Evolutionary conservation across 192 early-diverging fungal species (phyloP).

Genomic region (Backusella tuberculispora): DNA sequence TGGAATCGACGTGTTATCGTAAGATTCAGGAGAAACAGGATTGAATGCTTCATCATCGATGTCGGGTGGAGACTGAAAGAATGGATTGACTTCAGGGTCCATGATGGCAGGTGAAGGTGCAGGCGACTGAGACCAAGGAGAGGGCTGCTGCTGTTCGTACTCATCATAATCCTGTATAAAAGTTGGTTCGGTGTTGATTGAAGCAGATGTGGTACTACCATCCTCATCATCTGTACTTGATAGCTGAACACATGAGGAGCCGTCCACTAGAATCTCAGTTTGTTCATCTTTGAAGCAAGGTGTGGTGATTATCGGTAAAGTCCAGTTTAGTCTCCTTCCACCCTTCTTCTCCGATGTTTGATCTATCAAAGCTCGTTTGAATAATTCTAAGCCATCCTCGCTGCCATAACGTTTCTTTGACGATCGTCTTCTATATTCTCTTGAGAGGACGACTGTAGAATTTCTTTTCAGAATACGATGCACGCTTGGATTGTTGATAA

Average conservation of each 20-base stretch:
- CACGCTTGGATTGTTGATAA: slow-evolving; percentile 48
- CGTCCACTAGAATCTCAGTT: slow-evolving; percentile 28
- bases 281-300: slow-evolving; percentile 39
- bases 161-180: slow-evolving; percentile 48
- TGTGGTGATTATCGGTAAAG: slow-evolving; percentile 27
- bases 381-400: slow-evolving; percentile 28
- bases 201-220: not conserved
- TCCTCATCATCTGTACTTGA: slow-evolving; percentile 21
- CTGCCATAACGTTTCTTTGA: slow-evolving; percentile 16
- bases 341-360: slow-evolving; percentile 14
- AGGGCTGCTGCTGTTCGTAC: slow-evolving; percentile 58
- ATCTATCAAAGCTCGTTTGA: slow-evolving; percentile 30
- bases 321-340: slow-evolving; percentile 36
- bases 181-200: not conserved
- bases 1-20: slow-evolving; percentile 22
- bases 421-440: slow-evolving; percentile 47
- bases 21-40: slow-evolving; percentile 46
- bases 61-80: slow-evolving; percentile 52
- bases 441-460: slow-evolving; percentile 50
- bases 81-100: slow-evolving; percentile 59
- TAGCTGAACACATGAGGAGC: slow-evolving; percentile 6
- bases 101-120: slow-evolving; percentile 54
- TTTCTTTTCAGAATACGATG: slow-evolving; percentile 49
- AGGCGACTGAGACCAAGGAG: slow-evolving; percentile 62
- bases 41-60: slow-evolving; percentile 63